A percentile compares a stretch with the other conserved stretches of the same genome.
Conservation (phyloP, 2,329 filamentous ascomycete species). For the Sphaerulina vaccinii region DNA sequence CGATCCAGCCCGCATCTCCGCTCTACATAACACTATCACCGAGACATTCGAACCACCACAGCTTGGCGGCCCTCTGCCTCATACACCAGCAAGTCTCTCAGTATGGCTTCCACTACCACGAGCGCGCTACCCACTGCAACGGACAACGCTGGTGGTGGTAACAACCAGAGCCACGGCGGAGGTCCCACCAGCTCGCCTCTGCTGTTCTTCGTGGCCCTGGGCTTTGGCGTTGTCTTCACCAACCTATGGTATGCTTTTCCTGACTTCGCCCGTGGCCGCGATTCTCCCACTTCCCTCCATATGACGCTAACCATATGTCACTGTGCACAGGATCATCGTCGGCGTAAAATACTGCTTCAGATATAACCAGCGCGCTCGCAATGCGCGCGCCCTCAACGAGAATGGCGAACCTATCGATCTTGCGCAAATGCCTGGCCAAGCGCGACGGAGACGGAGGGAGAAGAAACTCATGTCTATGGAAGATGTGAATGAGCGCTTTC, state of each 20-base stretch:
- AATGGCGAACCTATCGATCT: constrained; percentile 82
- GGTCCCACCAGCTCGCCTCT: constrained; percentile 69
- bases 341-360: constrained; percentile 99
- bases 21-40: background rate
- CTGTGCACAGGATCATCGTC: constrained; percentile 81
- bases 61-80: background rate
- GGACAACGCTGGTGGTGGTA: constrained; percentile 29
- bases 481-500: constrained; percentile 96
- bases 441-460: constrained; percentile 77
- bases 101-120: constrained; percentile 16
- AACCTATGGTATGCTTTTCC: constrained; percentile 74
- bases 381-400: constrained; percentile 71
- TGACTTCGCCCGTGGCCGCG: constrained; percentile 10
- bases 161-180: constrained; percentile 21
- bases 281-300: constrained; percentile 3
- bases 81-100: background rate
- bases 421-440: constrained; percentile 76
- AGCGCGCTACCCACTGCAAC: constrained; percentile 14
- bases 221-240: constrained; percentile 97
- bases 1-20: background rate
- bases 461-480: constrained; percentile 99
- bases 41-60: background rate
- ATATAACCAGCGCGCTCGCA: constrained; percentile 91
- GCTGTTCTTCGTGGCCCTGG: constrained; percentile 90
- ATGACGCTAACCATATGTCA: constrained; percentile 21